Conservation (phyloP, 2,329 filamentous ascomycete genomes). For the Thermothelomyces thermophilus region DNA sequence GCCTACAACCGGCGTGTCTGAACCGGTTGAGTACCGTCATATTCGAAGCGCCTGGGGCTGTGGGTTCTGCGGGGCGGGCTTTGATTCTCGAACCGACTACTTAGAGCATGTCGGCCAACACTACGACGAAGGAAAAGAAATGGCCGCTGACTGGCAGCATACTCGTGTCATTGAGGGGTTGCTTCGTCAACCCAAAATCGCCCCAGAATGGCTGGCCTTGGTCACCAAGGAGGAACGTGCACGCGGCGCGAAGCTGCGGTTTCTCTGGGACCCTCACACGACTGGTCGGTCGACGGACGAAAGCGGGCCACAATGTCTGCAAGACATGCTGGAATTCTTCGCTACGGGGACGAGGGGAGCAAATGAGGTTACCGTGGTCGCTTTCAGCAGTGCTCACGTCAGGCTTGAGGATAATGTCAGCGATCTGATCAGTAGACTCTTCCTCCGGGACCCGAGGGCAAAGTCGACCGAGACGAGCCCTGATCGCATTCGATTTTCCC, state of each 20-base stretch:
- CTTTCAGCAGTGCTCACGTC: slow-evolving; percentile 11
- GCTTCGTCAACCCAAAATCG: slow-evolving; percentile 19
- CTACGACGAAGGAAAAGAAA: slow-evolving; percentile 19
- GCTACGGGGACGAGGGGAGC: background rate
- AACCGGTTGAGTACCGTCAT: background rate
- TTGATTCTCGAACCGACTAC: slow-evolving; percentile 16
- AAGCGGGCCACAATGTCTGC: slow-evolving; percentile 4
- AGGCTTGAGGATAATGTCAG: slow-evolving; percentile 12
- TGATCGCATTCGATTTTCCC: background rate
- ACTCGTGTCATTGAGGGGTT: slow-evolving; percentile 21
- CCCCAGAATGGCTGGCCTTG: slow-evolving; percentile 14
- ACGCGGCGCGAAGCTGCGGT: slow-evolving; percentile 12
- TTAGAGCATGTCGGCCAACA: slow-evolving; percentile 25
- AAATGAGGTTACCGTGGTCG: slow-evolving; percentile 8
- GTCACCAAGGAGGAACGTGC: slow-evolving; percentile 15
- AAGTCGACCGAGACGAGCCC: background rate
- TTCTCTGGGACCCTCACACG: slow-evolving; percentile 16
- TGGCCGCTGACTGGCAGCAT: slow-evolving; percentile 19
- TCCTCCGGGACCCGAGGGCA: background rate
- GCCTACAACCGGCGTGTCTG: background rate
- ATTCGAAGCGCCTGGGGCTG: slow-evolving; percentile 21
- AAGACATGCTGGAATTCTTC: slow-evolving; percentile 20
- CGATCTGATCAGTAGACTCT: slow-evolving; percentile 7
- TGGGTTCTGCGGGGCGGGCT: slow-evolving; percentile 19
- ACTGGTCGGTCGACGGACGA: slow-evolving; percentile 8